Evolutionary conservation across 2,329 filamentous ascomycete species (phyloP), one percentile per base, ranked within the genome.

Genomic region (Myotisia sp.): DNA sequence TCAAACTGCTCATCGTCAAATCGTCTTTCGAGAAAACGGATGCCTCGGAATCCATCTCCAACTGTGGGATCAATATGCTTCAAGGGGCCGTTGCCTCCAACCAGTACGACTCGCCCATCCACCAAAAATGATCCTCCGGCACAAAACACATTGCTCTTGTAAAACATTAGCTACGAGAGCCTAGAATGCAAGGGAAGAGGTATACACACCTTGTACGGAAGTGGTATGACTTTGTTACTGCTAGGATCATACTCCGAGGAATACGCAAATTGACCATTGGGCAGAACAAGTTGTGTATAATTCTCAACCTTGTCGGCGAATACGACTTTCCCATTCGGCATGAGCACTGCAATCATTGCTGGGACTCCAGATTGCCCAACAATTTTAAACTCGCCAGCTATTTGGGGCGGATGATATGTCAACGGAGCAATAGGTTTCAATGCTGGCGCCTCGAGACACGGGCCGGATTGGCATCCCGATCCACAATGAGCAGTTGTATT

Each of bases 291-390:
- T 39, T 74, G 60, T 1, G 71, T 73, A 51, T 70, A 75, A 49
- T 74, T 68, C 48, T 76, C 71, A 19, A 76, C 60, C 49, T 76
- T 76, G 58, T 76, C 72, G 10, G 75, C 53, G 53, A 76, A 76
- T 23, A 71, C 59, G 7, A 74, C 70, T 33, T 62, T 59, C 16
- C 71, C 70, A 44, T 74, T 73, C 9, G 62, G 67, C 57, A 74
- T 59, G 14, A 76, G 59, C 44, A 62, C 68, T 41, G 70, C 71
- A 44, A 74, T 70, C 72, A 76, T 76, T 10, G 63, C 70, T 26
- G 71, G 70, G n/a, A 75, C 71, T 43, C 72, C 72, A 34, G 68
- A 69, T 37, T 64, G 54, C 12, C 70, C 71, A 36, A 68, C 58
- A 22, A 70, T 49, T 2, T 53, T 51, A 44, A 74, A 64, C 22